Percentiles rank a stretch among this genome's conserved stretches.
Evolutionary conservation across 306 rosid genomes (phyloP).

Genomic region (Hippophae tibetana): DNA sequence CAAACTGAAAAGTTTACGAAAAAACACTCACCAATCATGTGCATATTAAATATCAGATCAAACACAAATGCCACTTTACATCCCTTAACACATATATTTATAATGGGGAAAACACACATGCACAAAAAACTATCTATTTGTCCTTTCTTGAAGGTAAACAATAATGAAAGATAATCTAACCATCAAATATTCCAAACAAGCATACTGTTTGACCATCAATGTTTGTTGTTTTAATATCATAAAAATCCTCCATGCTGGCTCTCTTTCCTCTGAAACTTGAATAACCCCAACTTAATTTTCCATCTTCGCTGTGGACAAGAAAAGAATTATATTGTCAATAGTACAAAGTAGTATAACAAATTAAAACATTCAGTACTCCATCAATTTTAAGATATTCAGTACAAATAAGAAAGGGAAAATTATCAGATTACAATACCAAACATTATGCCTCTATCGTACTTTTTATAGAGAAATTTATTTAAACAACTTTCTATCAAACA

Average conservation of each 20-base stretch:
- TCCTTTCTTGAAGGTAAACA: constrained; percentile 6
- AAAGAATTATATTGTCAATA: neutral
- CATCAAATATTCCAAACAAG: constrained; percentile 94
- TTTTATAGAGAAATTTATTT: too few species aligned
- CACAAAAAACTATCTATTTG: constrained; percentile 1
- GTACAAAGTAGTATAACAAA: neutral
- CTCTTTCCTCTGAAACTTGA: constrained; percentile 93
- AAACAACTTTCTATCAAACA: too few species aligned
- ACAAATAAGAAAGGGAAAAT: too few species aligned
- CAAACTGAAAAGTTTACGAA: neutral
- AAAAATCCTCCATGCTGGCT: constrained; percentile 85
- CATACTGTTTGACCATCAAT: constrained; percentile 58
- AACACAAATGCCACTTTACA: constrained; percentile 5
- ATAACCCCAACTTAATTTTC: constrained; percentile 74
- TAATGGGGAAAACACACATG: neutral
- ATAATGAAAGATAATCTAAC: constrained; percentile 37
- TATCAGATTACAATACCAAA: too few species aligned
- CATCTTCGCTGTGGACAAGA: constrained; percentile 63
- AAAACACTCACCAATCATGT: neutral
- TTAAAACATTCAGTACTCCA: neutral
- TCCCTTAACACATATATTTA: constrained; percentile 1
- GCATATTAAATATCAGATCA: neutral
- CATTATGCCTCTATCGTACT: too few species aligned
- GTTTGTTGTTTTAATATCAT: constrained; percentile 63
- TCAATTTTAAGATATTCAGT: too few species aligned